phyloP scores from a whole-genome alignment of 2,329 filamentous ascomycete species.

The Pyrenochaeta sp. region DNA sequence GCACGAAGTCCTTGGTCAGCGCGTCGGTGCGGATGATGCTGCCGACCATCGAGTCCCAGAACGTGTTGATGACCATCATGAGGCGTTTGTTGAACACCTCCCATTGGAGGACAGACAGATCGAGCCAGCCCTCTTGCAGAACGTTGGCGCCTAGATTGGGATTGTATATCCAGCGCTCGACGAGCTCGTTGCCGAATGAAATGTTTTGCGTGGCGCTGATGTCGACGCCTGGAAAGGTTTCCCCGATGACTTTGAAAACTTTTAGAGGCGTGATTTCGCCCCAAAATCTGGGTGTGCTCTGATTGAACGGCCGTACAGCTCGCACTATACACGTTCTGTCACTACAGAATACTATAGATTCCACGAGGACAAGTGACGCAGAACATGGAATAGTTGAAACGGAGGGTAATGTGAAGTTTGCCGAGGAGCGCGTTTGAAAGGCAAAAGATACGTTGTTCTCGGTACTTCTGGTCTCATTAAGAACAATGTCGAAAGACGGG shows the following conservation, averaged over 20 bases:
- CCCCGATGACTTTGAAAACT: background rate
- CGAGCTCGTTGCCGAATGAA: background rate
- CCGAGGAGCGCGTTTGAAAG: background rate
- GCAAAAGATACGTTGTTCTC: background rate
- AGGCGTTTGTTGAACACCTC: conserved; percentile 7
- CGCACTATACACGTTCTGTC: background rate
- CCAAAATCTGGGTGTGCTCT: background rate
- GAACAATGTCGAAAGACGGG: background rate
- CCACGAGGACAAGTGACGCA: background rate
- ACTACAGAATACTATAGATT: conserved; percentile 1
- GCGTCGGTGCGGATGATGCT: background rate
- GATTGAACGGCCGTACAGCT: conserved; percentile 2
- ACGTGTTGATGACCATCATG: conserved; percentile 14
- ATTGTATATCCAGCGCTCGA: conserved; percentile 3
- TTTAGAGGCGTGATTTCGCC: background rate
- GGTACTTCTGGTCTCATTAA: background rate
- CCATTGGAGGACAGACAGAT: background rate
- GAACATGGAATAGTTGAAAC: background rate
- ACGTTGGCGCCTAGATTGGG: background rate
- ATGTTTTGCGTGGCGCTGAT: background rate
- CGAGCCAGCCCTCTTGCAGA: background rate
- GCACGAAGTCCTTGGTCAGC: background rate
- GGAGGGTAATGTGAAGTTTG: background rate
- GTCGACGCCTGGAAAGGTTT: conserved; percentile 1
- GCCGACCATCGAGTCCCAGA: conserved; percentile 10